Percentiles rank a stretch among this genome's conserved stretches.
Conservation (phyloP, 257 asterid species). For the Paulownia fortunei region DNA sequence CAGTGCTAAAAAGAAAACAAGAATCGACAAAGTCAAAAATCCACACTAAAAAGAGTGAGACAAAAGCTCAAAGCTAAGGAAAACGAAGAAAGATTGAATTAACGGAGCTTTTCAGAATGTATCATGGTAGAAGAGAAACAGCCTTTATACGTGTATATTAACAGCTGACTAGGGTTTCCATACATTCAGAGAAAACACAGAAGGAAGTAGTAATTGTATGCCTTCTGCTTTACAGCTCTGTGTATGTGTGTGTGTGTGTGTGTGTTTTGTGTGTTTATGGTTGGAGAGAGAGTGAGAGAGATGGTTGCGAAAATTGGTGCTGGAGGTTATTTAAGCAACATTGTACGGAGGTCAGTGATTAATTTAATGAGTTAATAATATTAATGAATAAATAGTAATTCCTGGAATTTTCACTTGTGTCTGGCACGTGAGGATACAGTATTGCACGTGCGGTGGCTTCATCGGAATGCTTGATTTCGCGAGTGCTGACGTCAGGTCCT, state of each 20-base stretch:
- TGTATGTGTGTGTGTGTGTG: not conserved
- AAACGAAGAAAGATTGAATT: slow-evolving; percentile 22
- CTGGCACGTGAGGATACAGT: slow-evolving; percentile 39
- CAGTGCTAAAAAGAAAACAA: slow-evolving; percentile 14
- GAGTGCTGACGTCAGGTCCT: slow-evolving; percentile 33
- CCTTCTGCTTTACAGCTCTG: slow-evolving; percentile 3
- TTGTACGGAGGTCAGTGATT: slow-evolving; percentile 30
- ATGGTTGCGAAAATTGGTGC: not conserved
- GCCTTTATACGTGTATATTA: not conserved
- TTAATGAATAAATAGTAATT: not conserved
- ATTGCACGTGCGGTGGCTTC: slow-evolving; percentile 32
- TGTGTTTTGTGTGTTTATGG: not conserved
- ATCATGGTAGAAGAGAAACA: slow-evolving; percentile 21
- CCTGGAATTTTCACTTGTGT: not conserved
- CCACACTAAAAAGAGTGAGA: slow-evolving; percentile 12
- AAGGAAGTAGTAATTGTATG: not conserved
- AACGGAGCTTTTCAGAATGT: slow-evolving; percentile 14
- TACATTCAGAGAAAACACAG: slow-evolving; percentile 2
- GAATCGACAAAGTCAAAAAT: slow-evolving; percentile 33
- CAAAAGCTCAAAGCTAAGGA: not conserved
- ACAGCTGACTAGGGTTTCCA: slow-evolving; percentile 33
- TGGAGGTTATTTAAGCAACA: slow-evolving; percentile 18
- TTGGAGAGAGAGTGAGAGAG: slow-evolving; percentile 22
- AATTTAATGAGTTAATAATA: slow-evolving; percentile 7
- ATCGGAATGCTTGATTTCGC: slow-evolving; percentile 13